These are phyloP conservation scores for Fonsecaea pedrosoi DNA, from an alignment of 2,329 filamentous ascomycete genomes.

Conservation along the genomic window DNA sequence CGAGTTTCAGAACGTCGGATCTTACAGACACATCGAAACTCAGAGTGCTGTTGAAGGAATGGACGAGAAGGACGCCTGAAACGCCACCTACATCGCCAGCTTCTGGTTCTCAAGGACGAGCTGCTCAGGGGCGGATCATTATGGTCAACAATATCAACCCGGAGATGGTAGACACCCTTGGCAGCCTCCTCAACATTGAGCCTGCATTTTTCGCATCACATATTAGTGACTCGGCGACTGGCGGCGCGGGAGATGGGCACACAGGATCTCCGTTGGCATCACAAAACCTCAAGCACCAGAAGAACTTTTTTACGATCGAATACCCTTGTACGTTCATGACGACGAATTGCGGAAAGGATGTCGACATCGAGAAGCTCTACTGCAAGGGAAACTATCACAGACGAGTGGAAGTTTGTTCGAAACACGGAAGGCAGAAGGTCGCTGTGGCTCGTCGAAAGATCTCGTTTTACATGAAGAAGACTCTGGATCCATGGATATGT, in stretches of 20 bases:
- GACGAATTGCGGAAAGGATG: conserved; percentile 35
- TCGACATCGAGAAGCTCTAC: conserved; percentile 36
- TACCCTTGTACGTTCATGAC: conserved; percentile 35
- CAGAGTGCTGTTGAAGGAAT: conserved; percentile 35
- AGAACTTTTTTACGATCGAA: conserved; percentile 36
- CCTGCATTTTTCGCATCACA: conserved; percentile 37
- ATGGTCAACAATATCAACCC: conserved; percentile 38
- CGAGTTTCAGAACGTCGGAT: conserved; percentile 35
- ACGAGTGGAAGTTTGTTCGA: conserved; percentile 35
- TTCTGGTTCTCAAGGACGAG: conserved; percentile 18
- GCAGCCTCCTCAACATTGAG: conserved; percentile 36
- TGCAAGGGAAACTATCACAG: conserved; percentile 38
- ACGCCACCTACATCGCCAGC: conserved; percentile 24
- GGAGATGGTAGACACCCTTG: conserved; percentile 36
- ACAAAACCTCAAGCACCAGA: conserved; percentile 31
- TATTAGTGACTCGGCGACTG: conserved; percentile 30
- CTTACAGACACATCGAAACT: conserved; percentile 36
- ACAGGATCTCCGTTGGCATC: conserved; percentile 34
- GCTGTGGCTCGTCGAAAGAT: conserved; percentile 37
- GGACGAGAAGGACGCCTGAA: conserved; percentile 31
- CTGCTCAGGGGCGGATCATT: conserved; percentile 34
- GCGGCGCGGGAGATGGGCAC: conserved; percentile 25
- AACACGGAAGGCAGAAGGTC: conserved; percentile 34
- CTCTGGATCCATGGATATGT: conserved; percentile 36
- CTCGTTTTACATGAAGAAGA: conserved; percentile 37